Evolutionary conservation across 106 monocot genomes (phyloP), one percentile per base, ranked within the genome.

Genomic region (Allium sativum): DNA sequence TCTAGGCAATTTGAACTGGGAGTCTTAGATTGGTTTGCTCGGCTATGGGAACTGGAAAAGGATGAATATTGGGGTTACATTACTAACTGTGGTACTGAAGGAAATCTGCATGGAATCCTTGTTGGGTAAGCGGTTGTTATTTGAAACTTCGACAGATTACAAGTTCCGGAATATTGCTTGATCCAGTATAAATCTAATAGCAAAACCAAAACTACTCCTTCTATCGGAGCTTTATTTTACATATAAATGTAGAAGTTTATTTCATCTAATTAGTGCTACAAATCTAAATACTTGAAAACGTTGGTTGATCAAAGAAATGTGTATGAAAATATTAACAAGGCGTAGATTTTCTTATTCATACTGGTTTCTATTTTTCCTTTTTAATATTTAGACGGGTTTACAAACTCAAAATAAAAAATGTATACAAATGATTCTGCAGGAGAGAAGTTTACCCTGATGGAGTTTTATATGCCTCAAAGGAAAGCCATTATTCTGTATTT

Each of bases 1-100:
- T 87, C 92, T 11, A 84, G 84, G 52, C 81, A 87, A 69, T 93
- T 93, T 69, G 84, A 93, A 74, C 83, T 92, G 13, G 87, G 84
- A 0, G 87, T 93, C 9, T 60, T 93, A 18, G 87, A 87, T 63
- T 87, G 84, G 92, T 93, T 93, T 69, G 92, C 87, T 67, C 84
- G 81, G 44, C 79, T 93, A 42, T 93, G 92, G 92, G 92, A 87
- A 52, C 53, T 87, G 40, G 84, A 93, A 21, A 84, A 79, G 76
- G 55, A 82, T 71, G 87, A 87, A 58, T 93, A 92, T 41, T 87
- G 87, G 92, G 92, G 92, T 55, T 93, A 93, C 65, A 84, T 93
- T 61, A 93, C 87, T 13, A 93, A 81, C 57, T 84, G 87, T n/a
- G 92, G 92, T 6, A 87, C 92, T 7, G 92, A 93, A 69, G 92